These are phyloP conservation scores for Scolecobasidium constrictum DNA, from an alignment of 2,329 filamentous ascomycete species.

Conservation along the genomic window DNA sequence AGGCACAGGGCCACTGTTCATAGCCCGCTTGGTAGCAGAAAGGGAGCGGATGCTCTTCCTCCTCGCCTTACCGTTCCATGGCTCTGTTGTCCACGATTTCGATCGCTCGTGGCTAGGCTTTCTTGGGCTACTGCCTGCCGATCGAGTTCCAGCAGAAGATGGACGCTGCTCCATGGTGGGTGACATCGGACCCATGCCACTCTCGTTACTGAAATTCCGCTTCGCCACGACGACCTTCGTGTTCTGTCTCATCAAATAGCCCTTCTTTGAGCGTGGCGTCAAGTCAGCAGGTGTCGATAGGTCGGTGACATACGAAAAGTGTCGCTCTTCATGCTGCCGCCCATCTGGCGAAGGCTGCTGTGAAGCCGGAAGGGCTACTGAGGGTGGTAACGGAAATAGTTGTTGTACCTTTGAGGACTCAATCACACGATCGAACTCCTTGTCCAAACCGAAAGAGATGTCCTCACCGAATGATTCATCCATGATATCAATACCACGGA, in stretches of 20 bases:
- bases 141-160: conserved; percentile 37
- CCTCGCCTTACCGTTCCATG: conserved; percentile 78
- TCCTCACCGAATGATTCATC: conserved; percentile 59
- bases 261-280: conserved; percentile 62
- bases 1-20: conserved; percentile 54
- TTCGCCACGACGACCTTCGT: conserved; percentile 95
- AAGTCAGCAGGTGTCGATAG: conserved; percentile 29
- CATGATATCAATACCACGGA: conserved; percentile 62
- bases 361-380: conserved; percentile 3
- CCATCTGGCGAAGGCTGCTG: neutral
- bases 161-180: conserved; percentile 29
- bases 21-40: conserved; percentile 36
- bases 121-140: conserved; percentile 62
- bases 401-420: conserved; percentile 89
- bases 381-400: conserved; percentile 6
- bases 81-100: conserved; percentile 92
- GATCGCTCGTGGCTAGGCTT: conserved; percentile 55
- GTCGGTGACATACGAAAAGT: neutral
- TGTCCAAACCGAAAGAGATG: conserved; percentile 74
- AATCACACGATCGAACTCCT: conserved; percentile 90
- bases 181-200: conserved; percentile 30
- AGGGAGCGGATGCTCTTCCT: conserved; percentile 52
- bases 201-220: conserved; percentile 48
- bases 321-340: too few species aligned
- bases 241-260: conserved; percentile 97